Evolutionary conservation across 306 rosid species (phyloP).

Genomic region (Quercus robur): DNA sequence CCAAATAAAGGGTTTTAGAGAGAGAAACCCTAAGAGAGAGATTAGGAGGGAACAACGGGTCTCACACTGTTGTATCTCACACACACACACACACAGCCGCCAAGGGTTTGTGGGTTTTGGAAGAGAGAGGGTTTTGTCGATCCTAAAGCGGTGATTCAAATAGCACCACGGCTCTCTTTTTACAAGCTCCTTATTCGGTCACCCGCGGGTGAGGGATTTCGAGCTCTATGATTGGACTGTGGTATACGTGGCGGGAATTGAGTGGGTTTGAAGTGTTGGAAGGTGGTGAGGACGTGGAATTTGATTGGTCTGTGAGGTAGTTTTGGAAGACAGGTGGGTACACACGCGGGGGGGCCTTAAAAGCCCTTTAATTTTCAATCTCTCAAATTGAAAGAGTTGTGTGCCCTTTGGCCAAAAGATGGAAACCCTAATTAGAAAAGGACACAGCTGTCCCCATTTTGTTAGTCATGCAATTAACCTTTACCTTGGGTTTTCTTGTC

Average conservation of each 20-base stretch:
- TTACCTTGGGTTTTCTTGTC: conserved; percentile 12
- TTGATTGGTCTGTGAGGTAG: conserved; percentile 29
- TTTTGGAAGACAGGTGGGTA: background rate
- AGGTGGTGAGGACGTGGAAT: background rate
- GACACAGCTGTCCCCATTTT: conserved; percentile 51
- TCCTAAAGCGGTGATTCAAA: conserved; percentile 95
- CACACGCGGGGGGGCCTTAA: background rate
- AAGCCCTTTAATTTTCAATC: background rate
- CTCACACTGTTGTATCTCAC: conserved; percentile 20
- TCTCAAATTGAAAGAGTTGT: conserved; percentile 18
- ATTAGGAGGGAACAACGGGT: conserved; percentile 41
- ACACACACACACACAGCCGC: conserved; percentile 65
- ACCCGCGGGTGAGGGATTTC: conserved; percentile 60
- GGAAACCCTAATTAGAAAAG: conserved; percentile 72
- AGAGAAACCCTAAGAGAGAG: conserved; percentile 42
- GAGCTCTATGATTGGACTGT: background rate
- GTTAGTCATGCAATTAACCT: conserved; percentile 20
- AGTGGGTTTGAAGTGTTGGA: background rate
- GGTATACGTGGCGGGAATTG: background rate
- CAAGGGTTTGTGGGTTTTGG: conserved; percentile 97
- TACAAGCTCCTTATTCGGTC: background rate
- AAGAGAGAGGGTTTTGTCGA: conserved; percentile 77
- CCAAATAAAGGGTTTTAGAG: conserved; percentile 23
- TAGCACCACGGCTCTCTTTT: conserved; percentile 69
- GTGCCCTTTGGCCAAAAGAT: conserved; percentile 26